phyloP scores from a whole-genome alignment of 768 basidiomycete genomes.

The Butyriboletus loyo region DNA sequence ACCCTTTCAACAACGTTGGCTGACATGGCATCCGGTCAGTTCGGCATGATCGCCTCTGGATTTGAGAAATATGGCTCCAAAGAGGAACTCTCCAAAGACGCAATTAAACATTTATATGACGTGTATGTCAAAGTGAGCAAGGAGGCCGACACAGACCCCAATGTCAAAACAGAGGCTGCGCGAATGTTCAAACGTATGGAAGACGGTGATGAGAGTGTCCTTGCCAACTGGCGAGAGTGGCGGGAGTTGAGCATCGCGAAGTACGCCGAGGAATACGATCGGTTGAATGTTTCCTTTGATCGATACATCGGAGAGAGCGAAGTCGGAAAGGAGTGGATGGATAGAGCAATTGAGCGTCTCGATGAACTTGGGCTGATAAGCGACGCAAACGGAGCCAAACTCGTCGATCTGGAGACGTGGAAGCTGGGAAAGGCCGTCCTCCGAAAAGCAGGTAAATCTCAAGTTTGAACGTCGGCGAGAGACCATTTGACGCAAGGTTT shows the following conservation, averaged over 20 bases:
- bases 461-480: too few species aligned
- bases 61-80: constrained; percentile 90
- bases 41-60: constrained; percentile 86
- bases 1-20: neutral
- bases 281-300: constrained; percentile 89
- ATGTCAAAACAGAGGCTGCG: constrained; percentile 73
- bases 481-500: neutral
- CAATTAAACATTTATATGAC: constrained; percentile 92
- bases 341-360: constrained; percentile 64
- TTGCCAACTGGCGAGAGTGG: constrained; percentile 91
- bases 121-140: constrained; percentile 94
- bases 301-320: constrained; percentile 88
- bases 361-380: constrained; percentile 72
- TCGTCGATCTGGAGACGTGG: constrained; percentile 85
- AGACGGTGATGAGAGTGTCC: constrained; percentile 80
- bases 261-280: constrained; percentile 83
- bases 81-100: constrained; percentile 77
- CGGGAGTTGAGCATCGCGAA: constrained; percentile 87
- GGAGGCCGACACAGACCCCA: constrained; percentile 70
- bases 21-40: constrained; percentile 38
- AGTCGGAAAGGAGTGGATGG: constrained; percentile 71
- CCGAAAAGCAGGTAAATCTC: constrained; percentile 68
- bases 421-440: constrained; percentile 91
- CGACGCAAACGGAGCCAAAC: constrained; percentile 76
- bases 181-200: constrained; percentile 95